Evolutionary conservation across 768 basidiomycete species (phyloP).

Genomic region (Lactarius sanguifluus): DNA sequence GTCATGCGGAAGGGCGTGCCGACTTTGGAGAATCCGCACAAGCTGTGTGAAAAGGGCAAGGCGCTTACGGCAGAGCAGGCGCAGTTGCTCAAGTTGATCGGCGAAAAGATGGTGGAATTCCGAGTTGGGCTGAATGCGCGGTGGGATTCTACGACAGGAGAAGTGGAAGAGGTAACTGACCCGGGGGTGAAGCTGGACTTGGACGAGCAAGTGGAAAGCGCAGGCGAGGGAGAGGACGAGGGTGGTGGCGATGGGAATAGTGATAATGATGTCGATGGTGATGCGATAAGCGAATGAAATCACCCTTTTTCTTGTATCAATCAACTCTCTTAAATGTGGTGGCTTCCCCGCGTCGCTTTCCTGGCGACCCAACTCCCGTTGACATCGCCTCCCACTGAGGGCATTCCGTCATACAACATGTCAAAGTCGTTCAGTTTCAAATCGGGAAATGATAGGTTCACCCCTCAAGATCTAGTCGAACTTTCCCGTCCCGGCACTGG

Average conservation of each 20-base stretch:
- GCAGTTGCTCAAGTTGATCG: conserved; percentile 88
- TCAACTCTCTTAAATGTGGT: conserved; percentile 40
- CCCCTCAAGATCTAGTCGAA: conserved; percentile 68
- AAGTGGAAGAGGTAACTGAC: conserved; percentile 59
- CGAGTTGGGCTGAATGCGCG: conserved; percentile 65
- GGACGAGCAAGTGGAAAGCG: conserved; percentile 40
- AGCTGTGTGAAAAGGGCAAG: conserved; percentile 82
- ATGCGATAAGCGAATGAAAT: conserved; percentile 53
- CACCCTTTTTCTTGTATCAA: background rate
- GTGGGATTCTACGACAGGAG: conserved; percentile 69
- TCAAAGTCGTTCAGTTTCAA: conserved; percentile 54
- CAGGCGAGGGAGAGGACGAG: conserved; percentile 38
- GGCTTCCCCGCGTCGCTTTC: conserved; percentile 49
- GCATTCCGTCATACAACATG: conserved; percentile 33
- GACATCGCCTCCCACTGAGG: conserved; percentile 27
- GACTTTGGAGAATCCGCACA: conserved; percentile 74
- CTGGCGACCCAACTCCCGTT: conserved; percentile 57
- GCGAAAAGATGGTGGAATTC: conserved; percentile 86
- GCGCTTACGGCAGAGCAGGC: conserved; percentile 82
- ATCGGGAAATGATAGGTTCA: conserved; percentile 57
- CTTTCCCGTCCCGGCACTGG: conserved; percentile 67
- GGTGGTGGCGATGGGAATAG: conserved; percentile 42
- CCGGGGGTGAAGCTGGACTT: conserved; percentile 38
- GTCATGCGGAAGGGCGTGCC: conserved; percentile 86
- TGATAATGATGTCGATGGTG: conserved; percentile 38